These are phyloP conservation scores for Alternaria sp. DNA, from an alignment of 2,329 filamentous ascomycete genomes.

Conservation along the genomic window DNA sequence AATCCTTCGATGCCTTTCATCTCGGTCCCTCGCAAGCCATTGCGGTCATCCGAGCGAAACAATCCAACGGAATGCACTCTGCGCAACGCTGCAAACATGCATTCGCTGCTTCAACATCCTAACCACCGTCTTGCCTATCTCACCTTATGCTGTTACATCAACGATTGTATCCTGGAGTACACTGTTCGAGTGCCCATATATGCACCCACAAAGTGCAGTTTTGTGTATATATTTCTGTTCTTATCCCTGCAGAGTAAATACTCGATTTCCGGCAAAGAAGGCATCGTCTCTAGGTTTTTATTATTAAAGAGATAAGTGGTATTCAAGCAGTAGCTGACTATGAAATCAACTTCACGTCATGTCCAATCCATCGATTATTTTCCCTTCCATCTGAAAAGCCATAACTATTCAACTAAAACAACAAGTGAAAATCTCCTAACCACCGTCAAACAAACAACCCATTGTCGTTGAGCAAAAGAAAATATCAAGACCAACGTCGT, in stretches of 20 bases:
- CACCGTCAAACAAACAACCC: neutral
- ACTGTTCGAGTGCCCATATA: neutral
- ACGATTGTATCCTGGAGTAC: neutral
- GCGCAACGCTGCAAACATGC: neutral
- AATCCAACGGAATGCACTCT: neutral
- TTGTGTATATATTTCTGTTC: neutral
- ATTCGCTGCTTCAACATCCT: neutral
- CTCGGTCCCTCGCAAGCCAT: neutral
- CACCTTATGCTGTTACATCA: neutral
- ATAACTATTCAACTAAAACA: neutral
- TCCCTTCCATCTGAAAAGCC: neutral
- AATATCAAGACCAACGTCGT: neutral
- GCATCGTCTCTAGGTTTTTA: neutral
- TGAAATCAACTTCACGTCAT: neutral
- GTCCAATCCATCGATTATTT: neutral
- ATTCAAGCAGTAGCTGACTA: neutral
- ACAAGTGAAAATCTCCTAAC: neutral
- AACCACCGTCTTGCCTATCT: neutral
- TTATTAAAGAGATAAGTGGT: neutral
- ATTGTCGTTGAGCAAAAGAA: neutral
- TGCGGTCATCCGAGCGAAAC: neutral
- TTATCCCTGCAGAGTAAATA: neutral
- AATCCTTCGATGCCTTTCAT: neutral
- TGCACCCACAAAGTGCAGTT: neutral
- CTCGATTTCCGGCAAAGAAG: neutral